Percentiles rank a stretch among this genome's conserved stretches.
These are phyloP conservation scores for Zygoascus ofunaensis DNA, from an alignment of 805 yeast genomes.

Conservation along the genomic window DNA sequence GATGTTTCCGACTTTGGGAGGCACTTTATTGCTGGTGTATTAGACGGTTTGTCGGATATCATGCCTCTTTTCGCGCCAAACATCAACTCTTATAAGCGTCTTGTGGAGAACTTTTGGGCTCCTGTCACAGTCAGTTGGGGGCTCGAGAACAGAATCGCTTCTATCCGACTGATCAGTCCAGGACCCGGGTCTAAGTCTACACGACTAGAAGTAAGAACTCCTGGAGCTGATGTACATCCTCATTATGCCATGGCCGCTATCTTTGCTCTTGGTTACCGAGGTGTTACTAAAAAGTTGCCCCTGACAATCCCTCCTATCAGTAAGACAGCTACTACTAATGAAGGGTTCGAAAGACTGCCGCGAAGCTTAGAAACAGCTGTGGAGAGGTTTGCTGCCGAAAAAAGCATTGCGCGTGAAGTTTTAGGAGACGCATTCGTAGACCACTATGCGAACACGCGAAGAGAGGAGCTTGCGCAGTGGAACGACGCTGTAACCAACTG, in stretches of 20 bases:
- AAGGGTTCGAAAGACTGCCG: slow-evolving; percentile 22
- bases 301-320: slow-evolving; percentile 26
- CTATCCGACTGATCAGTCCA: slow-evolving; percentile 26
- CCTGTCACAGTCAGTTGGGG: slow-evolving; percentile 31
- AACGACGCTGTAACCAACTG: slow-evolving; percentile 29
- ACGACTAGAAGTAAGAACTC: slow-evolving; percentile 28
- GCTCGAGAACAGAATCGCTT: slow-evolving; percentile 28
- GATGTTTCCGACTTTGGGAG: slow-evolving; percentile 24
- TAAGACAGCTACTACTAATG: slow-evolving; percentile 13
- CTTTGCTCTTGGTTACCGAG: slow-evolving; percentile 26
- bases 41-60: slow-evolving; percentile 26
- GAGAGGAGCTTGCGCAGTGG: slow-evolving; percentile 23
- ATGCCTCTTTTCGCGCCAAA: slow-evolving; percentile 31
- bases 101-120: slow-evolving; percentile 31
- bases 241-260: slow-evolving; percentile 30
- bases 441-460: slow-evolving; percentile 26
- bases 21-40: slow-evolving; percentile 28
- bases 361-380: slow-evolving; percentile 22
- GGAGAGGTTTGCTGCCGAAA: slow-evolving; percentile 18
- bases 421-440: slow-evolving; percentile 32
- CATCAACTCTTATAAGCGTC: slow-evolving; percentile 29
- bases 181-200: slow-evolving; percentile 22
- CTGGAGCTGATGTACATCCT: slow-evolving; percentile 31
- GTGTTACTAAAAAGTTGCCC: slow-evolving; percentile 20
- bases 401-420: slow-evolving; percentile 26